Evolutionary conservation across 2,329 filamentous ascomycete genomes (phyloP), one percentile per base, ranked within the genome.

Genomic region (Sporothrix dimorphospora): DNA sequence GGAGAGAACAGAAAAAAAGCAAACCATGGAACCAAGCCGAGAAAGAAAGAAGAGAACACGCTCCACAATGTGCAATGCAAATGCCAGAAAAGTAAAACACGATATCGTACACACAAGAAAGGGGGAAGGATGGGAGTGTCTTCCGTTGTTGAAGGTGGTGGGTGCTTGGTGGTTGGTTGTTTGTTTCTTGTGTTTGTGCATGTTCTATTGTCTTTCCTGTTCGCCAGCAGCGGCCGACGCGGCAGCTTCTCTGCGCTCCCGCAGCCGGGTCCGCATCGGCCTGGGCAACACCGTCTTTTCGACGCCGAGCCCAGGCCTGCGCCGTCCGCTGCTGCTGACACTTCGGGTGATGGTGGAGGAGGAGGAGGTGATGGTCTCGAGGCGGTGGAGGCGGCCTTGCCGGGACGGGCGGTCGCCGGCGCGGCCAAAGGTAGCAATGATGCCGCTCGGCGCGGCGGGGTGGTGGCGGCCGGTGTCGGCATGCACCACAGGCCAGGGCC

Each of bases 201-300:
- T 9, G 30, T 61, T 19, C 69, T 70, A 70, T 63, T 53, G 55
- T 53, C 69, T 70, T 47, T 65, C 34, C 30, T 47, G 47, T 21
- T 55, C 59, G 34, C 19, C 45, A 27, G 34, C 61, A 21, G 34
- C 59, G 12, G 49, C 61, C 12, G 38, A 55, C 3, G 59, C 69
- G 24, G 79, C 83, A 84, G 75, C 83, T 82, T 76, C 83, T 76
- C 76, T 78, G 75, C 74, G 77, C 74, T 75, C 76, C 72, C 67
- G 78, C 77, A 53, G 55, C 2, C 49, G 81, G 79, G 73, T 71
- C 14, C 69, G 71, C 63, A 71, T 71, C 14, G 73, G 65, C 16
- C 71, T 27, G 24, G 69, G 55, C 63, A 71, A 7, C n/a, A 57
- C 47, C 9, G 67, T n/a, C 67, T 73, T 73, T 19, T 70, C 55